These are phyloP conservation scores for Leishmania amazonensis DNA, from an alignment of 208 protist species.

Conservation along the genomic window DNA sequence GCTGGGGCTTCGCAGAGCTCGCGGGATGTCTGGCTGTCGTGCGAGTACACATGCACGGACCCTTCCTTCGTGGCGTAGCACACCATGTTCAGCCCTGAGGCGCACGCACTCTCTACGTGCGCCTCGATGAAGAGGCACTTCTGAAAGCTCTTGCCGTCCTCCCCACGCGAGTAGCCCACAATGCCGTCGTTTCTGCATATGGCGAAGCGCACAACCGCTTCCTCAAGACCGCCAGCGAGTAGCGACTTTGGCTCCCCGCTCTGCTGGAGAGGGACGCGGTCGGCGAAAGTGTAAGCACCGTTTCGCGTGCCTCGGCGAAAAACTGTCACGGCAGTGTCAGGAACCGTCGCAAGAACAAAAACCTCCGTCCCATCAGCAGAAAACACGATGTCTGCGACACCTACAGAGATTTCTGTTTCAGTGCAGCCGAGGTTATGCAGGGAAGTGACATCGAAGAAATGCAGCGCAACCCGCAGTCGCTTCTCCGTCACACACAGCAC, in stretches of 20 bases:
- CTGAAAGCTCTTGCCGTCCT: background rate
- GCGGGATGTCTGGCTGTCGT: conserved; percentile 1
- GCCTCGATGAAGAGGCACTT: conserved; percentile 6
- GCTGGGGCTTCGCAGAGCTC: conserved; percentile 7
- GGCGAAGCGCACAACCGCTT: background rate
- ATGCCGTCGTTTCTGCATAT: conserved; percentile 8
- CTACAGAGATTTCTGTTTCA: conserved; percentile 45
- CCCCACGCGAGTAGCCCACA: conserved; percentile 12
- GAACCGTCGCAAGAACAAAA: conserved; percentile 51
- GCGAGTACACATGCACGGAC: conserved; percentile 12
- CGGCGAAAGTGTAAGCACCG: conserved; percentile 16
- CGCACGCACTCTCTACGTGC: background rate
- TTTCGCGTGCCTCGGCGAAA: conserved; percentile 20
- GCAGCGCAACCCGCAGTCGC: conserved; percentile 51
- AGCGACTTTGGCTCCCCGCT: conserved; percentile 3
- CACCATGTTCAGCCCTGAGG: background rate
- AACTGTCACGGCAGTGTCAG: conserved; percentile 38
- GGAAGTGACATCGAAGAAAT: conserved; percentile 56
- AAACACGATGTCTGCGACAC: conserved; percentile 56
- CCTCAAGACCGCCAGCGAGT: background rate
- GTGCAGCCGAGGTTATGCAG: conserved; percentile 42
- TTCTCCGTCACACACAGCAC: conserved; percentile 66
- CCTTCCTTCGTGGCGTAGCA: conserved; percentile 15
- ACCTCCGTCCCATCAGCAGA: conserved; percentile 52
- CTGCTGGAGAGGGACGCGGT: conserved; percentile 12